Base-by-base conservation (phyloP, 148 eudicot genomes). In the Fagopyrum esculentum region DNA sequence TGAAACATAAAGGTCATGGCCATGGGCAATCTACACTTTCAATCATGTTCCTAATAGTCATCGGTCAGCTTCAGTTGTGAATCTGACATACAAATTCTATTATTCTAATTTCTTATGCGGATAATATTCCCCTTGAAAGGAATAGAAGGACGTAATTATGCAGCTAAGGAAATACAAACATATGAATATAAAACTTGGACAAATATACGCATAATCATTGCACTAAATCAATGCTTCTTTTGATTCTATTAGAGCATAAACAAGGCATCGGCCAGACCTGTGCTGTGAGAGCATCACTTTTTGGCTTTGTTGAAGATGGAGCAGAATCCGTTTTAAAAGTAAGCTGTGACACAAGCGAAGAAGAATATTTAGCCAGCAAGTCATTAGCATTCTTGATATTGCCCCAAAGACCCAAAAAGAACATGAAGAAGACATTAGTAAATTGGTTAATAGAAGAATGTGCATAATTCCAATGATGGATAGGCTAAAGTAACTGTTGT, bases 271-370 rank as follows among this genome's bases (percentile, higher is more conserved):
- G 51, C 64, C 59, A 77, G 77, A 95, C 98, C 97, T 95, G 92
- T 61, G 89, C 88, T 80, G 86, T 22, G 75, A 95, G 81, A 64
- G 90, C 84, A 75, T 92, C 96, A 83, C 83, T 89, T 49, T 80
- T 83, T 17, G 97, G 92, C 82, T 85, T 92, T 76, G 81, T 59
- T 69, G 81, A 79, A 54, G 92, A 66, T 50, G 84, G 73, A 55
- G 84, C 75, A 61, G 93, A 77, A 76, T 87, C 86, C 72, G 78
- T 86, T 60, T 84, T 90, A 48, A 84, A 74, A 81, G 82, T 86
- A 80, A 91, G 75, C 98, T 92, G 85, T 66, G 12, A 17, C 47
- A 40, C 71, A 66, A 13, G 9, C 46, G 5, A 40, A 66, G 3
- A 45, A 66, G 17, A 66, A 66, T 40, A 66, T 29, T 66, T 66